Evolutionary conservation across 352 stramenopile genomes (phyloP).

Genomic region (Chrysophaeum taylorii): DNA sequence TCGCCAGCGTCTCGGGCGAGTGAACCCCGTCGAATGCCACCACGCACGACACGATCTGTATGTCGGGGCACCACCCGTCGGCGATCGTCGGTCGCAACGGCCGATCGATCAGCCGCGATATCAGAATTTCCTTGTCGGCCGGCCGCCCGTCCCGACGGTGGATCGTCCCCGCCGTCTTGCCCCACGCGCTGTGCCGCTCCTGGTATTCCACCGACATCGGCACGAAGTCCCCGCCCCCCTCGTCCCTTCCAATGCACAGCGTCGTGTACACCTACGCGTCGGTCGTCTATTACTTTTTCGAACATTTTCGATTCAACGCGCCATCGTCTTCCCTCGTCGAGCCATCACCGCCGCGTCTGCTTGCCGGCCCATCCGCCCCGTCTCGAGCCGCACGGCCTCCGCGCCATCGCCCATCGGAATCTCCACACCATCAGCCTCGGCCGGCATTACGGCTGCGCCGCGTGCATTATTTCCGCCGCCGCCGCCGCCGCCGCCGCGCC

Average conservation of each 20-base stretch:
- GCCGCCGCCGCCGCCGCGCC: no score
- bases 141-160: constrained; percentile 63
- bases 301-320: no score
- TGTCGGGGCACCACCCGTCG: constrained; percentile 82
- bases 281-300: no score
- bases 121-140: constrained; percentile 87
- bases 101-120: constrained; percentile 86
- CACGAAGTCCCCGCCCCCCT: constrained; percentile 50
- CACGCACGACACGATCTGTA: constrained; percentile 80
- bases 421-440: not conserved
- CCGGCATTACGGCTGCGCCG: no score
- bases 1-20: constrained; percentile 31
- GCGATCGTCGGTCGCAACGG: constrained; percentile 85
- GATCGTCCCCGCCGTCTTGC: constrained; percentile 54
- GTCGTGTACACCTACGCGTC: constrained; percentile 44
- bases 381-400: constrained; percentile 31
- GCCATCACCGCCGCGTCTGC: constrained; percentile 34
- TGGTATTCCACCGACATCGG: constrained; percentile 62
- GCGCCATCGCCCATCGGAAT: not conserved
- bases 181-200: constrained; percentile 51
- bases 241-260: constrained; percentile 23
- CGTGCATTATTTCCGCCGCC: no score
- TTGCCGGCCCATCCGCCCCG: constrained; percentile 33
- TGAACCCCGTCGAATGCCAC: constrained; percentile 55
- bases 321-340: constrained; percentile 30